Conservation (phyloP, 2,329 filamentous ascomycete species). For the Diaporthe sp. region DNA sequence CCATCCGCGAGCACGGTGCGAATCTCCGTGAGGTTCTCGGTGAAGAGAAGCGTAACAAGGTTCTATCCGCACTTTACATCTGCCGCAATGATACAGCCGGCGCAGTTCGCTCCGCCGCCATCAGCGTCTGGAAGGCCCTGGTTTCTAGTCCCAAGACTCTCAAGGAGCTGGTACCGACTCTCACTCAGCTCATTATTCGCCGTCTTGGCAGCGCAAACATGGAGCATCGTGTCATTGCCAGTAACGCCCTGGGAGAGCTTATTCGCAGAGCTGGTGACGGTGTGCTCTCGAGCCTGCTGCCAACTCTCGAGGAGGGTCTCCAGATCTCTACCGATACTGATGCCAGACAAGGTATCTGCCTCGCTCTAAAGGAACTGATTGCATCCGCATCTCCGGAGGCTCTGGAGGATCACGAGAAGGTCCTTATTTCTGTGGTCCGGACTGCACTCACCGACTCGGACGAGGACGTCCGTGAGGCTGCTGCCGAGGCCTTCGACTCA, state of each 20-base stretch:
- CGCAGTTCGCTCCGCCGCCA: constrained; percentile 88
- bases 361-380: constrained; percentile 94
- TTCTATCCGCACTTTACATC: constrained; percentile 96
- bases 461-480: constrained; percentile 91
- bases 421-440: constrained; percentile 92
- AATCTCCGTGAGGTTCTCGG: constrained; percentile 96
- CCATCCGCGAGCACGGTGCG: constrained; percentile 86
- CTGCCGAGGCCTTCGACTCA: constrained; percentile 96
- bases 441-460: constrained; percentile 93
- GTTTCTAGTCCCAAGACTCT: constrained; percentile 92
- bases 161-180: constrained; percentile 94
- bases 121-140: constrained; percentile 96
- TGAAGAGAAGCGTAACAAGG: constrained; percentile 96
- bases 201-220: constrained; percentile 95
- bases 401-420: constrained; percentile 94
- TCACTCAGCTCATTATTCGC: constrained; percentile 94
- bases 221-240: constrained; percentile 99
- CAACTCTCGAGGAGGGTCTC: constrained; percentile 92
- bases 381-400: constrained; percentile 89
- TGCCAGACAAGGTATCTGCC: constrained; percentile 96
- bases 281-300: constrained; percentile 87
- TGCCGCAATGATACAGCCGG: constrained; percentile 97
- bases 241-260: constrained; percentile 95
- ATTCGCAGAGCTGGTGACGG: constrained; percentile 97
- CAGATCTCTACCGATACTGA: constrained; percentile 91